phyloP scores from a whole-genome alignment of 2,329 filamentous ascomycete species.

The Alternaria sp. region DNA sequence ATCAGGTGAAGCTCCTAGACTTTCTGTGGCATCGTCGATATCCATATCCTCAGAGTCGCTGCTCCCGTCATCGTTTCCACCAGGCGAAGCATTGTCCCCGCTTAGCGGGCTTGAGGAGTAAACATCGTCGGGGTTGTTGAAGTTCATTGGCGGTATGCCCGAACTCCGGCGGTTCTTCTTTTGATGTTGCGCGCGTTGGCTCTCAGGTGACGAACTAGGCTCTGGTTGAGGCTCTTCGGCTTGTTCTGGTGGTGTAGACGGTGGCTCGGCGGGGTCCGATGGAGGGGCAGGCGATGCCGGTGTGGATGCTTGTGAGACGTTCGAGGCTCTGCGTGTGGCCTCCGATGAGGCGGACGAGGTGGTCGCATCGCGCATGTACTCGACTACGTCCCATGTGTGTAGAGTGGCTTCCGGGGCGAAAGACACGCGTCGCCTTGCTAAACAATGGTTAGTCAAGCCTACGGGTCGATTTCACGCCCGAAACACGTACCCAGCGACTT shows the following conservation, averaged over 20 bases:
- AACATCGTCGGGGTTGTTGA: conserved; percentile 68
- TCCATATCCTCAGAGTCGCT: conserved; percentile 60
- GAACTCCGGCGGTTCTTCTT: conserved; percentile 68
- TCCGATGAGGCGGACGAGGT: conserved; percentile 75
- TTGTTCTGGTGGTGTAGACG: conserved; percentile 68
- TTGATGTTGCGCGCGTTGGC: conserved; percentile 70
- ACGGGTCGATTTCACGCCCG: not conserved
- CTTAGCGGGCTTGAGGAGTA: conserved; percentile 83
- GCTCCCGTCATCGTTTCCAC: conserved; percentile 57
- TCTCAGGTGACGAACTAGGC: conserved; percentile 65
- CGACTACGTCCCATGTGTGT: conserved; percentile 95
- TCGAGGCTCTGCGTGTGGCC: conserved; percentile 75
- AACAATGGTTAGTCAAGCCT: conserved; percentile 16
- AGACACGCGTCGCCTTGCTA: conserved; percentile 87
- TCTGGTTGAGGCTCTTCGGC: conserved; percentile 66
- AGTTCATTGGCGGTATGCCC: conserved; percentile 68
- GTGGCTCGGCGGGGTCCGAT: conserved; percentile 62
- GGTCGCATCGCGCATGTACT: conserved; percentile 86
- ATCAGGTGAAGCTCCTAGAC: conserved; percentile 57
- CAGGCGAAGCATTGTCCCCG: conserved; percentile 54
- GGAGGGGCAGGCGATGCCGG: conserved; percentile 42
- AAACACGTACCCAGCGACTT: conserved; percentile 75
- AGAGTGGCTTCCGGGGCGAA: conserved; percentile 97
- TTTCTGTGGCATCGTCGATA: conserved; percentile 78
- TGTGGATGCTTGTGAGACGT: conserved; percentile 52